Evolutionary conservation across 164 flowering plant genomes (phyloP).

Genomic region (Dillenia suffruticosa): DNA sequence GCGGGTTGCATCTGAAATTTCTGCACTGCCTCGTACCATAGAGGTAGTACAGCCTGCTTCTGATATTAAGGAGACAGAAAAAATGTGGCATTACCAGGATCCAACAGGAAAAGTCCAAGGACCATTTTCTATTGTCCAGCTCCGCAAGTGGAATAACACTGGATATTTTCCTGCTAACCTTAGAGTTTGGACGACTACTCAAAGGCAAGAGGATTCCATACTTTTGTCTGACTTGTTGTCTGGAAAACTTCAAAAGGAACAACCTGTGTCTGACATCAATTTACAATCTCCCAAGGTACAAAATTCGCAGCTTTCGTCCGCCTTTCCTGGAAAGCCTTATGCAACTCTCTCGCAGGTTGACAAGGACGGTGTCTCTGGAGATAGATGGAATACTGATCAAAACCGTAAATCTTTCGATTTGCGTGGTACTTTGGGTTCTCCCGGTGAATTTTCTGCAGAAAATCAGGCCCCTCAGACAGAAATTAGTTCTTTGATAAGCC

Average conservation of each 20-base stretch:
- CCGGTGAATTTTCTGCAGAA: constrained; percentile 22
- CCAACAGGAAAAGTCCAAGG: constrained; percentile 90
- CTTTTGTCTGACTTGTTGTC: constrained; percentile 63
- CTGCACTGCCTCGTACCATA: constrained; percentile 24
- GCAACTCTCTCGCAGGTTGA: constrained; percentile 18
- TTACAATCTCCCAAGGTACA: constrained; percentile 23
- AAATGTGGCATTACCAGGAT: constrained; percentile 87
- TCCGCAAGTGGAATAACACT: constrained; percentile 83
- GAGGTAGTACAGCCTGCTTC: constrained; percentile 17
- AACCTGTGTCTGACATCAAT: constrained; percentile 14
- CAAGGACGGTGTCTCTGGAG: constrained; percentile 22
- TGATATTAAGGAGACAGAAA: constrained; percentile 59
- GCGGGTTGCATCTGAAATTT: constrained; percentile 21
- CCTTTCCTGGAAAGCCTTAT: constrained; percentile 24
- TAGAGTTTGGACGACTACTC: constrained; percentile 62
- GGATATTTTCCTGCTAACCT: constrained; percentile 81
- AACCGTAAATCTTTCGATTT: constrained; percentile 22
- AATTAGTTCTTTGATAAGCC: constrained; percentile 9
- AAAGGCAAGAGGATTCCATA: constrained; percentile 57
- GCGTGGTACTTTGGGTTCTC: constrained; percentile 15
- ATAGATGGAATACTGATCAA: constrained; percentile 24
- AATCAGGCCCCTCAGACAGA: constrained; percentile 22
- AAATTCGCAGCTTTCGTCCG: constrained; percentile 18
- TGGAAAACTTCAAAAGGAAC: constrained; percentile 51
- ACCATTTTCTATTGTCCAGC: constrained; percentile 90